phyloP scores from a whole-genome alignment of 2,329 filamentous ascomycete species.

The Fonsecaea monophora region DNA sequence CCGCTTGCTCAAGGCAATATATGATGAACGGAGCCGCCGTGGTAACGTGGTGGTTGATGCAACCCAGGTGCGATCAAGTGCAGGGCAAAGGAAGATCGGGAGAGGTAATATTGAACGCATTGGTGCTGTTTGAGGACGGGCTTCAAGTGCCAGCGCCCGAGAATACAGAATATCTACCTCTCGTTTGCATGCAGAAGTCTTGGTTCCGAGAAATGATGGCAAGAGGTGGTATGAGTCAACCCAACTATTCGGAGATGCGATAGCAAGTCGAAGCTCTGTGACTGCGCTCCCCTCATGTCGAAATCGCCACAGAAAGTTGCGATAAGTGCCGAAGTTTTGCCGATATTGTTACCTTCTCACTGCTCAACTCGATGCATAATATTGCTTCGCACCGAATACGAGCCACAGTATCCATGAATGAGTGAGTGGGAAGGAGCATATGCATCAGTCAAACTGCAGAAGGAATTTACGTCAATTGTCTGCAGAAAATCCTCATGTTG shows the following conservation, averaged over 20 bases:
- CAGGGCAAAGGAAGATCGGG: slow-evolving; percentile 32
- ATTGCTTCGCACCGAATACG: neutral
- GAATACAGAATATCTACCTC: neutral
- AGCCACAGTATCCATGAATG: neutral
- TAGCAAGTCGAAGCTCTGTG: neutral
- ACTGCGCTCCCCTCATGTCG: slow-evolving; percentile 1
- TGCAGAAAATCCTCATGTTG: neutral
- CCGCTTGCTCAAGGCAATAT: slow-evolving; percentile 33
- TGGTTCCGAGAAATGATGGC: neutral
- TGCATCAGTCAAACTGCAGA: neutral
- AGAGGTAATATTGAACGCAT: slow-evolving; percentile 24
- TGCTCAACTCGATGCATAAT: neutral
- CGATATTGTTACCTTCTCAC: neutral
- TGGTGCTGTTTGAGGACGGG: neutral
- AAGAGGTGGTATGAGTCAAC: slow-evolving; percentile 2
- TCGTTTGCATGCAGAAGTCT: neutral
- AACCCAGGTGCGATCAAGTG: slow-evolving; percentile 29
- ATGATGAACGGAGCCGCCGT: slow-evolving; percentile 29
- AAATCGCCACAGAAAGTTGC: slow-evolving; percentile 5
- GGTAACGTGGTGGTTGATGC: slow-evolving; percentile 22
- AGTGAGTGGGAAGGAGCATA: neutral
- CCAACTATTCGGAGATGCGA: neutral
- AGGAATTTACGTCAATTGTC: neutral
- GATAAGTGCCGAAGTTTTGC: slow-evolving; percentile 14
- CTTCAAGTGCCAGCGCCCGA: neutral